A percentile compares a stretch with the other conserved stretches of the same genome.
Evolutionary conservation across 345 rosid species (phyloP).

Genomic region (Reutealis trisperma): DNA sequence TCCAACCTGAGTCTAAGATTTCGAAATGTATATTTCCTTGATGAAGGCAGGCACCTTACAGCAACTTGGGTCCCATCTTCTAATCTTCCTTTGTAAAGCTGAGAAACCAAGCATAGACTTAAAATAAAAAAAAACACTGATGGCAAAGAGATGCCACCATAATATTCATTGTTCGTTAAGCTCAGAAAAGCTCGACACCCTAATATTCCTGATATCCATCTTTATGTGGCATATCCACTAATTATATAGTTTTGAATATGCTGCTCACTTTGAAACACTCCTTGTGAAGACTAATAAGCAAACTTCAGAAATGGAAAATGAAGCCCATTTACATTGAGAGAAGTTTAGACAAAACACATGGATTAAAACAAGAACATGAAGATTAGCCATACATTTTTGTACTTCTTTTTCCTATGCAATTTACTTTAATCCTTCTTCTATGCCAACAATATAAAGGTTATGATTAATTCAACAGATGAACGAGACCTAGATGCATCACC

Average conservation of each 20-base stretch:
- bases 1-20: slow-evolving; percentile 52
- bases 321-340: neutral
- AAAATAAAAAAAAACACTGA: neutral
- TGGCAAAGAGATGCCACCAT: neutral
- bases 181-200: neutral
- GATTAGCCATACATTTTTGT: neutral
- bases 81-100: slow-evolving; percentile 51
- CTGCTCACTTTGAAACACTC: neutral
- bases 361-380: neutral
- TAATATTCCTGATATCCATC: neutral
- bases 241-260: neutral
- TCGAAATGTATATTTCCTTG: slow-evolving; percentile 44
- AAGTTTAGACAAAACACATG: neutral
- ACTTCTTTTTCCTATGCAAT: neutral
- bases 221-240: too few relatives aligned
- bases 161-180: neutral
- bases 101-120: neutral
- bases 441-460: neutral
- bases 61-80: slow-evolving; percentile 48
- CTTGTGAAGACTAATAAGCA: neutral
- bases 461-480: neutral
- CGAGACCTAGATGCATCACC: neutral
- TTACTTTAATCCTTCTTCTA: neutral
- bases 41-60: slow-evolving; percentile 47
- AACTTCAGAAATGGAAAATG: neutral